phyloP scores from a whole-genome alignment of 1,284 basidiomycete genomes.

The Schizophyllum commune region DNA sequence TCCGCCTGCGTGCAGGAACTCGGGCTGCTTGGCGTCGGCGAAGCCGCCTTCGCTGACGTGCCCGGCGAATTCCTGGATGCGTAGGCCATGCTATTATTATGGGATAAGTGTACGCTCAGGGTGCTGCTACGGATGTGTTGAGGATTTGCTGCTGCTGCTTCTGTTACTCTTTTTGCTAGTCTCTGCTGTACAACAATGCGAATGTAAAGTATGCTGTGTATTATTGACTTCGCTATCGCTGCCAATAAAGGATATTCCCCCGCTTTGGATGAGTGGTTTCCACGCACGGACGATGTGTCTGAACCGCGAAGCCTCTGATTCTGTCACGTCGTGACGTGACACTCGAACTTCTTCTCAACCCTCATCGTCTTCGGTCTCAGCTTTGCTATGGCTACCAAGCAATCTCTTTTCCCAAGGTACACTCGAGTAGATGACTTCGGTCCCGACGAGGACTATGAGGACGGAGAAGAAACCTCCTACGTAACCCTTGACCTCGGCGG shows the following conservation, averaged over 20 bases:
- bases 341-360: no score
- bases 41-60: slow-evolving; percentile 76
- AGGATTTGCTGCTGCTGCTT: background rate
- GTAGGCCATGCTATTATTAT: background rate
- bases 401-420: slow-evolving; percentile 40
- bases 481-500: slow-evolving; percentile 65
- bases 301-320: no score
- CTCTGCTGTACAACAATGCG: background rate
- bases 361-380: background rate
- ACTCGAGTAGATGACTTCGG: slow-evolving; percentile 55
- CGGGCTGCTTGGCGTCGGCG: slow-evolving; percentile 59
- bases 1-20: slow-evolving; percentile 58
- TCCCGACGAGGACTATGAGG: slow-evolving; percentile 52
- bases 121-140: background rate
- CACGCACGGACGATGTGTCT: no score
- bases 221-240: no score
- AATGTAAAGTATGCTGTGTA: background rate
- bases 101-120: background rate
- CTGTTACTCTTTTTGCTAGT: background rate
- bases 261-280: no score
- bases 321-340: no score
- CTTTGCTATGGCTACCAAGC: background rate
- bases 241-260: no score
- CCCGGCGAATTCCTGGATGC: slow-evolving; percentile 56
- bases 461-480: slow-evolving; percentile 56